Evolutionary conservation across 164 flowering plant genomes (phyloP), one percentile per base, ranked within the genome.

Genomic region (Cinnamomum micranthum): DNA sequence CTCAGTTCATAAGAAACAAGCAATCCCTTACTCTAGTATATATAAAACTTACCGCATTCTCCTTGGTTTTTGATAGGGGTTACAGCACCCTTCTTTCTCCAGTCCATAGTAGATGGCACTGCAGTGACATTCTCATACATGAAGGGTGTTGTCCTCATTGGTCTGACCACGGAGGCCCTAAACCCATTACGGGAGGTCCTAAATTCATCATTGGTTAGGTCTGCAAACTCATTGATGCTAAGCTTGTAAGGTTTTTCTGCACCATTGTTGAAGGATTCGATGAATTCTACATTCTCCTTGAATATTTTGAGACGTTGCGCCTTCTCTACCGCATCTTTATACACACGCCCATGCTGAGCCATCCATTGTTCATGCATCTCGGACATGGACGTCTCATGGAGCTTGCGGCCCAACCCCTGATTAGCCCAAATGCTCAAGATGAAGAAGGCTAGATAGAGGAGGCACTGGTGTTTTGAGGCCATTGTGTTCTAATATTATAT

Each of bases 251-350:
- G 65, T 11, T 70, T 50, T 76, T 84, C 79, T 12, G 70, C 87
- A 7, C 0, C 71, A 22, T 87, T 78, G 77, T 91, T 93, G 78
- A 88, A 28, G 66, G 59, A 73, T 65, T 91, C 86, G n/a, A 90
- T 83, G 73, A 84, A 84, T 51, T 74, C 75, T 28, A 86, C 76
- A 74, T 90, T 89, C 20, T 85, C 67, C 72, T 83, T 84, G 85
- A 87, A 91, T 50, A 89, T 84, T 67, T 84, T 85, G 63, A 90
- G 88, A 0, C 92, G 84, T 33, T 51, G 17, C 9, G 66, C 58
- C 83, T 81, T 80, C 74, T 91, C 28, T 2, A 75, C 76, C 23
- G 60, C 68, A n/a, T 69, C 70, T 6, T 59, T 20, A 74, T 88
- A 90, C 28, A 27, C 28, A 27, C 28, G 28, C 28, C 28, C 28